Evolutionary conservation across 2,329 filamentous ascomycete genomes (phyloP).

Genomic region (Fusarium proliferatum): DNA sequence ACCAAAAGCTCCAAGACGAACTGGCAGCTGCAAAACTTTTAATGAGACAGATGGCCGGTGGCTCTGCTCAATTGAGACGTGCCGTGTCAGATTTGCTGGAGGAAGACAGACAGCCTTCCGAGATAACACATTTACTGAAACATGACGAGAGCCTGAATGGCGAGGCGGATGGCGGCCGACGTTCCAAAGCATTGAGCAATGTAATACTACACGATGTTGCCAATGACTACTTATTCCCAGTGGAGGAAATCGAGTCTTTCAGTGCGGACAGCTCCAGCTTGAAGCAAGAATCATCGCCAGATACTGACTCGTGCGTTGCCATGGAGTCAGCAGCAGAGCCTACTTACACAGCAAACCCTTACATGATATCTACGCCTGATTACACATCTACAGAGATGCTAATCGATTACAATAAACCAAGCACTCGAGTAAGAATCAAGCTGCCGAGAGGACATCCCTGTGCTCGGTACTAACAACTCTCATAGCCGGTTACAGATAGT

Average conservation of each 20-base stretch:
- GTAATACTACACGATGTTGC: fast-evolving
- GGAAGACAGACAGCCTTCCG: background rate
- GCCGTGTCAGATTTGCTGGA: background rate
- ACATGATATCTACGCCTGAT: fast-evolving
- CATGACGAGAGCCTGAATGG: too few relatives aligned
- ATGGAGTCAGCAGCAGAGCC: fast-evolving
- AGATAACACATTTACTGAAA: background rate
- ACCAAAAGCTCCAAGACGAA: background rate
- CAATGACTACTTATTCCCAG: too few relatives aligned
- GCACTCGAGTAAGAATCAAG: background rate
- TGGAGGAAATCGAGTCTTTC: fast-evolving
- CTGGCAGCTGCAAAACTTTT: background rate
- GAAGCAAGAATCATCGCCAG: background rate
- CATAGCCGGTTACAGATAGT: too few relatives aligned
- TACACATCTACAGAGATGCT: background rate
- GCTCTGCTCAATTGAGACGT: background rate
- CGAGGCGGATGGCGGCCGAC: fast-evolving
- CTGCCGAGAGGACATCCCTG: fast-evolving
- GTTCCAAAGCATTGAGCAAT: too few relatives aligned
- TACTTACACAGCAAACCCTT: fast-evolving
- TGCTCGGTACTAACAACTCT: background rate
- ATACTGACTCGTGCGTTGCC: fast-evolving
- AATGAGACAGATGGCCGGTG: background rate
- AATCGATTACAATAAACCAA: fast-evolving
- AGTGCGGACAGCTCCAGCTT: background rate